Evolutionary conservation across 1,284 basidiomycete genomes (phyloP).

Genomic region (Xerocomus nothofagi): DNA sequence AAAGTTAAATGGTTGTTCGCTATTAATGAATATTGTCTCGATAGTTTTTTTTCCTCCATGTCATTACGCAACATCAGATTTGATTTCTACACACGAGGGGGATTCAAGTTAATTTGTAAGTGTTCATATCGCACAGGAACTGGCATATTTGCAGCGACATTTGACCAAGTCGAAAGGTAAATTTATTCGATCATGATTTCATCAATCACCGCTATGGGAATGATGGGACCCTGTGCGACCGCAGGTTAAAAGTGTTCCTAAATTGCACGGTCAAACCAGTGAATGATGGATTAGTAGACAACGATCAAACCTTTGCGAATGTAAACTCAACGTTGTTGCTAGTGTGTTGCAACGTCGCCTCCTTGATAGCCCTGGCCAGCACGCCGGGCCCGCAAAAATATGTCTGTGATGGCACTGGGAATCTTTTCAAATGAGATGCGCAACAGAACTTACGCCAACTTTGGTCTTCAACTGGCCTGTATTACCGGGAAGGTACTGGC

Average conservation of each 20-base stretch:
- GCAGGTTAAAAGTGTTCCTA: constrained; percentile 64
- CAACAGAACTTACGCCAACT: constrained; percentile 61
- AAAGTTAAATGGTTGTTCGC: constrained; percentile 1
- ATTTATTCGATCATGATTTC: not conserved
- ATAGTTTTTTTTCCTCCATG: not conserved
- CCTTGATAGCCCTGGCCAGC: constrained; percentile 73
- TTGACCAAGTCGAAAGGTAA: not conserved
- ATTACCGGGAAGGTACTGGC: constrained; percentile 75
- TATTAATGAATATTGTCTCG: constrained; percentile 4
- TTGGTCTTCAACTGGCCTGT: constrained; percentile 77
- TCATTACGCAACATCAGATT: not conserved
- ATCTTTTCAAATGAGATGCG: not conserved
- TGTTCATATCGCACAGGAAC: no score
- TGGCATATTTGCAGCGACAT: no score
- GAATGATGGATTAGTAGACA: not conserved
- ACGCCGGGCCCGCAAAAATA: constrained; percentile 82
- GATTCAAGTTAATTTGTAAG: no score
- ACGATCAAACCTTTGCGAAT: constrained; percentile 67
- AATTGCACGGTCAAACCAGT: constrained; percentile 7
- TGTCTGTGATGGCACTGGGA: constrained; percentile 47
- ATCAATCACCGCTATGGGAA: not conserved
- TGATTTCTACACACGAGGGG: not conserved
- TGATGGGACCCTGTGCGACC: not conserved
- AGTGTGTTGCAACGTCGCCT: constrained; percentile 58
- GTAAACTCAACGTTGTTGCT: constrained; percentile 64